Conservation (phyloP, 2,329 filamentous ascomycete genomes). For the Raffaelea arxii region DNA sequence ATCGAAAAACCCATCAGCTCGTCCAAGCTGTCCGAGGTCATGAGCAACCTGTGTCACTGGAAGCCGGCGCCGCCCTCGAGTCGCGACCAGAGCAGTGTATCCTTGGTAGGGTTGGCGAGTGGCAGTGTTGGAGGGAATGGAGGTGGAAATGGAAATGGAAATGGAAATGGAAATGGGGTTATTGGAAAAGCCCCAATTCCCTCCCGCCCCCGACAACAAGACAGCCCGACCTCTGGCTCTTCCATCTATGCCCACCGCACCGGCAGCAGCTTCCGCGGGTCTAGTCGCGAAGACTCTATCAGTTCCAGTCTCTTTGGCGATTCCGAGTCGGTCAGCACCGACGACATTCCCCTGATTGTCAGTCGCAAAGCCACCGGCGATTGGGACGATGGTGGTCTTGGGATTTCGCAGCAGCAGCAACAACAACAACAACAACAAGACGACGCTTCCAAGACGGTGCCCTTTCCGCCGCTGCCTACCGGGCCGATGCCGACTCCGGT, state of each 20-base stretch:
- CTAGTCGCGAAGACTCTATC: slow-evolving; percentile 81
- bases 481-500: too few species aligned
- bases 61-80: slow-evolving; percentile 56
- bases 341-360: slow-evolving; percentile 67
- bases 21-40: slow-evolving; percentile 79
- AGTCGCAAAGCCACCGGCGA: slow-evolving; percentile 66
- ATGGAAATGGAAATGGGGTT: too few species aligned
- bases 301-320: slow-evolving; percentile 84
- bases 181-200: too few species aligned
- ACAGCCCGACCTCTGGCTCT: slow-evolving; percentile 76
- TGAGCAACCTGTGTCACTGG: slow-evolving; percentile 87
- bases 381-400: slow-evolving; percentile 70
- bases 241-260: slow-evolving; percentile 59
- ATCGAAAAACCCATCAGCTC: slow-evolving; percentile 96
- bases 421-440: slow-evolving; percentile 21
- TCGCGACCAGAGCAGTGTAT: background rate
- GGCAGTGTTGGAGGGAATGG: too few species aligned
- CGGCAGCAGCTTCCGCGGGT: slow-evolving; percentile 68
- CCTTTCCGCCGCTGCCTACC: background rate
- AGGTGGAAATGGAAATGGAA: too few species aligned
- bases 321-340: slow-evolving; percentile 65
- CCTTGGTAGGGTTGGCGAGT: too few species aligned
- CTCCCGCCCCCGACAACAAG: slow-evolving; percentile 57
- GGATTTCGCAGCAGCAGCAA: slow-evolving; percentile 59
- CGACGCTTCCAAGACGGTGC: slow-evolving; percentile 6